Evolutionary conservation across 1,139 yeast genomes (phyloP), one percentile per base, ranked within the genome.

Genomic region (Debaryomycetaceae sp.): DNA sequence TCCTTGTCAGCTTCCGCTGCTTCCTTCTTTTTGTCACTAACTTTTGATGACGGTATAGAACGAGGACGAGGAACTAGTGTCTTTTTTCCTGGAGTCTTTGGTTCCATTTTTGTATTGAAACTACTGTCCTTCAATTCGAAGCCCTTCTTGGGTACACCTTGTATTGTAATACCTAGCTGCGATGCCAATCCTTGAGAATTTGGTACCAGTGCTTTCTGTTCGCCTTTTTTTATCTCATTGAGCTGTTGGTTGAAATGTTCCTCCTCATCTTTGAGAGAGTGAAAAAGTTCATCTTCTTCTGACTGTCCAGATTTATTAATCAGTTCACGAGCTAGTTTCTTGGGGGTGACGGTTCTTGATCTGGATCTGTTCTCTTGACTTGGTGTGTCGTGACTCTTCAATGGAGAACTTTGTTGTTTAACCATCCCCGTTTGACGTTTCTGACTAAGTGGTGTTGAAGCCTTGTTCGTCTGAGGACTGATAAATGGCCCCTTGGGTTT

Each of bases 161-260:
- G 60, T 20, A 63, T 51, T 1, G 60, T 58, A 7, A 66, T 60
- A 5, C 70, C 71, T 46, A 65, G 54, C 46, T 58, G 59, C 23
- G 63, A 51, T 3, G 68, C 68, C 38, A 62, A 38, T 39, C 55
- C 40, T 11, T 33, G 13, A 24, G 42, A 37, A 22, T 38, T 34
- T 8, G 31, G 31, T 27, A 8, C 11, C 11, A 4, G 11, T 4
- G 8, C 31, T 27, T 11, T 11, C 31, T 27, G 31, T 2, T 27
- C 11, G n/a, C 39, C 49, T 24, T 39, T 40, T 42, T 54, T 57
- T 20, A 62, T 59, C 37, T 50, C 49, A 6, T 50, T 48, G 39
- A 59, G 52, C 29, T 48, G 51, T 24, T 52, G 44, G 45, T 64
- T 66, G 44, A 63, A 66, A 47, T 58, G 54, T 7, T 46, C 47